Base-by-base conservation (phyloP, 495 filamentous ascomycete genomes). In the Neohortaea acidophila region DNA sequence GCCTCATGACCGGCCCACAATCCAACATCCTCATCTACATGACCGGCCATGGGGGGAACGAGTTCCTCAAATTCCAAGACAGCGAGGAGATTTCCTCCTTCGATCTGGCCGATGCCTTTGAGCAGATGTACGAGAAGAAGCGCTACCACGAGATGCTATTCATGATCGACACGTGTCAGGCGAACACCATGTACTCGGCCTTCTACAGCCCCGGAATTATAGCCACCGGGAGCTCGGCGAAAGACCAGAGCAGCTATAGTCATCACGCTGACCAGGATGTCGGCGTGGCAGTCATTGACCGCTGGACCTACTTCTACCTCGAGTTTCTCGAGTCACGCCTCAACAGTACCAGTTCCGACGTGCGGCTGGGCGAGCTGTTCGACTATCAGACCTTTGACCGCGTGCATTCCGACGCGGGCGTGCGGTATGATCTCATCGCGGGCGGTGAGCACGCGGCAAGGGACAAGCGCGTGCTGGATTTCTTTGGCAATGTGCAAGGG, bases 121-220 rank as follows among this genome's bases (percentile, higher is more conserved):
- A 87, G 59, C 89, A 97, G 70, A 97, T 97, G 89, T 94, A 86
- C 84, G 91, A 97, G 65, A 97, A 97, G 75, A 85, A 86, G 64
- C 71, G 89, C 61, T 86, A 69, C 39, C 83, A 96, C 50, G 89
- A 97, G 58, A 72, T 97, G 47, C 71, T 97, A 39, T 97, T 97
- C 66, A 97, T 97, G 89, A 96, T 97, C 61, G 89, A 97, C 61
- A 97, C 89, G 0, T 97, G 89, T 61, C 89, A 97, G 62, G 89
- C 89, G 25, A 97, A 97, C 51, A 97, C 89, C 10, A 94, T 97
- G 82, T 97, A 92, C 64, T 84, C 73, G 53, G 87, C 93, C 58
- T 80, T 97, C 58, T 96, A 96, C 65, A 87, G 81, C 18, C 86
- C 89, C 18, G 93, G 93, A 42, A 94, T 97, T 48, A 79, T 97